Percentiles rank a stretch among this genome's conserved stretches.
These are phyloP conservation scores for Chlamydomonas sphaeroides DNA, from an alignment of 139 green algal genomes.

Conservation along the genomic window DNA sequence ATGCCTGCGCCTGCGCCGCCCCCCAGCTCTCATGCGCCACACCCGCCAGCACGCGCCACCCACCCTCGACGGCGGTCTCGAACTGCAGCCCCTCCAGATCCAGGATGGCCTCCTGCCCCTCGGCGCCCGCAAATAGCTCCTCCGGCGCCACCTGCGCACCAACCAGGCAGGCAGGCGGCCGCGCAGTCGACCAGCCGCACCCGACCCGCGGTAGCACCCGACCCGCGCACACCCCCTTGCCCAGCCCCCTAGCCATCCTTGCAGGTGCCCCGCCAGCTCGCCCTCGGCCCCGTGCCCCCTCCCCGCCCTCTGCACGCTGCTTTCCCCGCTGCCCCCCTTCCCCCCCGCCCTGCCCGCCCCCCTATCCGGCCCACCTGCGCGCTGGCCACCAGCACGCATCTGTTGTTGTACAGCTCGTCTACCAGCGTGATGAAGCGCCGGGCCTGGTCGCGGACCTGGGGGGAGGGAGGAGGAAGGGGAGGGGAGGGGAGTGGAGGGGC, in stretches of 20 bases:
- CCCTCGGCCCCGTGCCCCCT: not conserved
- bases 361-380: conserved; percentile 45
- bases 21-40: no score
- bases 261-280: no score
- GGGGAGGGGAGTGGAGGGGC: not conserved
- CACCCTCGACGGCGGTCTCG: conserved; percentile 83
- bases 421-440: conserved; percentile 92
- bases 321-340: no score
- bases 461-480: not conserved
- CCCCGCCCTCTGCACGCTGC: no score
- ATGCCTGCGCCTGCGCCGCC: not conserved
- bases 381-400: conserved; percentile 65
- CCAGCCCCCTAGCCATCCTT: no score
- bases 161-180: no score
- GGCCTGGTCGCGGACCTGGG: conserved; percentile 77
- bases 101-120: conserved; percentile 63
- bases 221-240: no score
- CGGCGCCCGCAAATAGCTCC: conserved; percentile 70
- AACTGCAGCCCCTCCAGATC: conserved; percentile 87
- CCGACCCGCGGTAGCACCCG: no score
- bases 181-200: no score
- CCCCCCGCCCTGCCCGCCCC: no score
- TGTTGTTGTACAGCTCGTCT: conserved; percentile 79
- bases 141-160: conserved; percentile 56
- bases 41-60: not conserved